Evolutionary conservation across 1,139 yeast species (phyloP).

Genomic region (Nadsonia commutata): DNA sequence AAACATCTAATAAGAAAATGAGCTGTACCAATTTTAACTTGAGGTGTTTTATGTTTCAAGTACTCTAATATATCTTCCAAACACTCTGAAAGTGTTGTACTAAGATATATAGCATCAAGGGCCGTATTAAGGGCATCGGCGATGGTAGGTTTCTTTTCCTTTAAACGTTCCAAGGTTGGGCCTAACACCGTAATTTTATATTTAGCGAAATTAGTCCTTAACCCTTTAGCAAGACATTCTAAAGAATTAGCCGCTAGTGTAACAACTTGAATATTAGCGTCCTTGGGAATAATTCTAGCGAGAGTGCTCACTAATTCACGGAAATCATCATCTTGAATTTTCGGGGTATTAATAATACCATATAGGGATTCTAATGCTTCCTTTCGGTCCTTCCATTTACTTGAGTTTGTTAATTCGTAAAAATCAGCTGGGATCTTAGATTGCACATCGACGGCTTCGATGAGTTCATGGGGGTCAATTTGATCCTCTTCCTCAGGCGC

Average conservation of each 20-base stretch:
- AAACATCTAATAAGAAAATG: slow-evolving; percentile 54
- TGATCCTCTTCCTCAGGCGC: slow-evolving; percentile 17
- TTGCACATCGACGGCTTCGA: slow-evolving; percentile 46
- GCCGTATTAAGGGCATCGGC: slow-evolving; percentile 54
- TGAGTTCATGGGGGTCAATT: slow-evolving; percentile 40
- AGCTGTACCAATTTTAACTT: slow-evolving; percentile 56
- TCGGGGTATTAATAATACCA: slow-evolving; percentile 30
- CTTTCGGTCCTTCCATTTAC: slow-evolving; percentile 87
- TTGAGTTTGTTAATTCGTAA: slow-evolving; percentile 36
- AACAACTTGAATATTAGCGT: slow-evolving; percentile 83
- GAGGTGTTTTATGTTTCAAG: slow-evolving; percentile 72
- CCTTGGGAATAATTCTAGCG: slow-evolving; percentile 59
- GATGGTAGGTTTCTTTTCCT: slow-evolving; percentile 74
- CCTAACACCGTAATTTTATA: slow-evolving; percentile 41
- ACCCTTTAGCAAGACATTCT: slow-evolving; percentile 50
- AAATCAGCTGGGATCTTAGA: slow-evolving; percentile 54
- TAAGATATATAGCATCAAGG: slow-evolving; percentile 42
- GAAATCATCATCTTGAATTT: slow-evolving; percentile 51
- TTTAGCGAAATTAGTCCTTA: slow-evolving; percentile 38
- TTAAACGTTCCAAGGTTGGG: slow-evolving; percentile 67
- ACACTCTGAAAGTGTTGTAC: slow-evolving; percentile 40
- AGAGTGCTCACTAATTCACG: slow-evolving; percentile 42
- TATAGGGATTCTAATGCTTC: slow-evolving; percentile 65
- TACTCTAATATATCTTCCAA: slow-evolving; percentile 45
- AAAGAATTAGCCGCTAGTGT: slow-evolving; percentile 63